Base-by-base conservation (phyloP, 208 protist genomes). In the Crithidia sp. region DNA sequence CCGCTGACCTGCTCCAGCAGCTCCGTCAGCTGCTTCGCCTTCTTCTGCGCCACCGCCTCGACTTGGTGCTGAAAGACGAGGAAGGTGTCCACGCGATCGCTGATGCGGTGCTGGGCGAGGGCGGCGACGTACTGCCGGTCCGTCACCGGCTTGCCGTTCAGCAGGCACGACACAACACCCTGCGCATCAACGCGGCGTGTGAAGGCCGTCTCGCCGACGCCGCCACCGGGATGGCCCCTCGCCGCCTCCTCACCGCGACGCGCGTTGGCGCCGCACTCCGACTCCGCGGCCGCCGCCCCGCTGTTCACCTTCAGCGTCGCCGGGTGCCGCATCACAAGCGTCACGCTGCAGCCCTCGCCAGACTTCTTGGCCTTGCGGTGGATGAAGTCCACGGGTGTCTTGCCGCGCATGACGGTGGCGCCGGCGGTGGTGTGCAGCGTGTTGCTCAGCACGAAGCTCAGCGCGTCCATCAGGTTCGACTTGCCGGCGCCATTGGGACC, bases 381-480 rank as follows among this genome's bases (percentile, higher is more conserved):
- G 50, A 99, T 98, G 37, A 99, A 88, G 66, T 99, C 96, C n/a
- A 85, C 90, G 2, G 95, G 69, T 10, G 82, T 58, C 36, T 76
- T 87, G 19, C 92, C 86, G 40, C 98, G 95, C 50, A 99, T 79
- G 47, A 74, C 70, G 6, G 76, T 72, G 5, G 67, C 61, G 19
- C 87, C 74, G 13, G 74, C 16, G 41, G 57, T 37, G 28, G 70
- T 71, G 43, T 68, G 28, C 39, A 89, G 72, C 54, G 88, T 83
- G 41, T 85, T 81, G 54, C 97, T 97, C n/a, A 99, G 75, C 13
- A 99, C 98, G 78, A 99, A 99, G 59, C 87, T 91, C 16, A 99
- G 87, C 10, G 98, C 98, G 77, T 99, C 99, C 97, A 99, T 99
- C n/a, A 99, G 55, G 83, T 99, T 99, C 9, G 93, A 98, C 80